Base-by-base conservation (phyloP, 371 early-diverging fungal species). In the Syncephalis fuscata region DNA sequence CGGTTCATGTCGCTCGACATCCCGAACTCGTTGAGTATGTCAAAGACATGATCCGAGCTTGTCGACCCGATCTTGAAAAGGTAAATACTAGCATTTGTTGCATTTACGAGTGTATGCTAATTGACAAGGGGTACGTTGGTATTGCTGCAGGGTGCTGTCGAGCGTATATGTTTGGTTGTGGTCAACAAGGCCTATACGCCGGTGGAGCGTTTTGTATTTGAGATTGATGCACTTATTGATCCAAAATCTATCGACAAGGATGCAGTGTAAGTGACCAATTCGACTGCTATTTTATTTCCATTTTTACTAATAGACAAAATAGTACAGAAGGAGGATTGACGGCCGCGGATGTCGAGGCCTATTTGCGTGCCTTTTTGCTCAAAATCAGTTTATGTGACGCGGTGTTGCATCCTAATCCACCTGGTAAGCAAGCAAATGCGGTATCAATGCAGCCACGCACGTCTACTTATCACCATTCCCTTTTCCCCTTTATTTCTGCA, bases 191-290 rank as follows among this genome's bases (percentile, higher is more conserved):
- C 47, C 20, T 45, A 46, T 2, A 44, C 22, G 8, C 60, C 64
- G 0, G 26, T 71, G 8, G 72, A 77, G 45, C 63, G 67, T 24
- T 74, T 71, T 56, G 69, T 68, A 4, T 67, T 77, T 48, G 65
- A 72, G 41, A 57, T 73, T 10, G 50, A 61, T 41, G 56, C 69
- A 0, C 24, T 64, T 0, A 32, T 65, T 48, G 52, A 54, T 7
- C 53, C 50, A 11, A 49, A 48, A 48, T 24, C 14, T 27, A 17
- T 21, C 39, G 14, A 16, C 3, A 49, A 24, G 45, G 32, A 32
- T 7, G 32, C 32, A 7, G 32, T 32, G 32, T 45, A 7, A 36
- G 17, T 9, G 22, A 36, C 26, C 10, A 25, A 17, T 21, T 19
- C 42, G 2, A 14, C 43, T 9, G 41, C 24, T 37, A 37, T 37